phyloP scores from a whole-genome alignment of 2,329 filamentous ascomycete species.

The Escovopsis sp. region DNA sequence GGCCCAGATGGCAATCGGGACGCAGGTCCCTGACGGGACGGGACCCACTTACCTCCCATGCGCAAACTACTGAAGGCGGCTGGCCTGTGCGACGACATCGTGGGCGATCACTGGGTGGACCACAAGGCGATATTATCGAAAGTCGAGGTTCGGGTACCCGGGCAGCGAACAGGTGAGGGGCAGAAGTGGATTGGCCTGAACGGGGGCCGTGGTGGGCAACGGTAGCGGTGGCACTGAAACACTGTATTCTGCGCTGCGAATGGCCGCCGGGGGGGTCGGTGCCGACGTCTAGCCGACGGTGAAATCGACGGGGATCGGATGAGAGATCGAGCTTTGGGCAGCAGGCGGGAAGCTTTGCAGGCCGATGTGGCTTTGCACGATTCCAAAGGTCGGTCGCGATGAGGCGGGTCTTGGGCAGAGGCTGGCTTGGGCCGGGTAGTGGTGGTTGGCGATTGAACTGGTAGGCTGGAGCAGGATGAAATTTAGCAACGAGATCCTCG shows the following conservation, averaged over 20 bases:
- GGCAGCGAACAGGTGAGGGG: slow-evolving; percentile 14
- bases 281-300: not conserved
- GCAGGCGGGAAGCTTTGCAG: slow-evolving; percentile 1
- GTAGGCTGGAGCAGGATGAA: slow-evolving; percentile 1
- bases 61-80: slow-evolving; percentile 75
- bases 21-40: not conserved
- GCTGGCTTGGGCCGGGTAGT: not conserved
- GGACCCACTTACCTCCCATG: slow-evolving; percentile 78
- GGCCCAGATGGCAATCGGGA: slow-evolving; percentile 2
- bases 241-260: slow-evolving; percentile 1
- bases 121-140: slow-evolving; percentile 13
- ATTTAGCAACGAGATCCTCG: slow-evolving; percentile 4
- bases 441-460: not conserved
- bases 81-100: slow-evolving; percentile 82
- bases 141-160: slow-evolving; percentile 10
- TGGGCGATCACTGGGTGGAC: slow-evolving; percentile 13
- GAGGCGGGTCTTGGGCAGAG: not conserved
- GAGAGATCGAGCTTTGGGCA: no score
- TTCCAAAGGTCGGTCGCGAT: not conserved
- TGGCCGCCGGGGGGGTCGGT: slow-evolving; percentile 2
- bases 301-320: slow-evolving; percentile 1
- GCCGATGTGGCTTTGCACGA: not conserved
- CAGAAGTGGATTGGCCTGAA: slow-evolving; percentile 13
- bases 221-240: slow-evolving; percentile 7
- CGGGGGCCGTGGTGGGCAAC: slow-evolving; percentile 23